Evolutionary conservation across 305 asterid genomes (phyloP).

Genomic region (Rubia peregrina): DNA sequence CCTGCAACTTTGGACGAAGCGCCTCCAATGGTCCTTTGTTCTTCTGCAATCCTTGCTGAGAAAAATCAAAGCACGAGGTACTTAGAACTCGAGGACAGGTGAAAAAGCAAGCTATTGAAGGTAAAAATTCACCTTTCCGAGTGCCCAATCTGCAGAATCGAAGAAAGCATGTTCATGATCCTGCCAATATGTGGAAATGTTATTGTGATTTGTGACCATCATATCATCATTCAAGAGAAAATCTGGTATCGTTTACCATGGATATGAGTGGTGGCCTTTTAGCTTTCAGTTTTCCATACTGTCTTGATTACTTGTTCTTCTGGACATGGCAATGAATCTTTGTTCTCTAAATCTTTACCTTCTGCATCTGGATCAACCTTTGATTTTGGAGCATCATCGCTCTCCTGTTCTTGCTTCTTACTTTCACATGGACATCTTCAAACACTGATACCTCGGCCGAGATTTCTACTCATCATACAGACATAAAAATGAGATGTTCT

Average conservation of each 20-base stretch:
- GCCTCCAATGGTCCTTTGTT: constrained; percentile 70
- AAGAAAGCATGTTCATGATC: constrained; percentile 83
- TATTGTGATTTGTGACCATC: too few species aligned
- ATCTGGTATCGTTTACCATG: constrained; percentile 30
- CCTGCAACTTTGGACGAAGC: constrained; percentile 79
- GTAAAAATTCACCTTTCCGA: constrained; percentile 51
- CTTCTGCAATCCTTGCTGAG: constrained; percentile 53
- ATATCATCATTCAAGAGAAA: too few species aligned
- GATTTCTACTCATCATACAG: background rate
- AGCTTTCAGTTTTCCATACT: constrained; percentile 57
- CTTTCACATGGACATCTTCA: background rate
- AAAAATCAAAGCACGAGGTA: background rate
- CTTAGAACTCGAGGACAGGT: background rate
- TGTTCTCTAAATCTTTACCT: background rate
- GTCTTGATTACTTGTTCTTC: constrained; percentile 39
- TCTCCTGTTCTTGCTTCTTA: background rate
- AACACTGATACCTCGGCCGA: background rate
- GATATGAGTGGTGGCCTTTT: constrained; percentile 67
- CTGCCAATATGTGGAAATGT: constrained; percentile 20
- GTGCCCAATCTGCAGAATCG: constrained; percentile 93
- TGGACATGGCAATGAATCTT: background rate
- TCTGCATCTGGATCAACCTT: background rate
- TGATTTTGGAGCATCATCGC: constrained; percentile 5
- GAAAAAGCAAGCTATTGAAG: background rate
- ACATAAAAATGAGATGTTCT: background rate